Percentiles rank a stretch among this genome's conserved stretches.
phyloP scores from a whole-genome alignment of 257 asterid species.

The Fraxinus anomala region DNA sequence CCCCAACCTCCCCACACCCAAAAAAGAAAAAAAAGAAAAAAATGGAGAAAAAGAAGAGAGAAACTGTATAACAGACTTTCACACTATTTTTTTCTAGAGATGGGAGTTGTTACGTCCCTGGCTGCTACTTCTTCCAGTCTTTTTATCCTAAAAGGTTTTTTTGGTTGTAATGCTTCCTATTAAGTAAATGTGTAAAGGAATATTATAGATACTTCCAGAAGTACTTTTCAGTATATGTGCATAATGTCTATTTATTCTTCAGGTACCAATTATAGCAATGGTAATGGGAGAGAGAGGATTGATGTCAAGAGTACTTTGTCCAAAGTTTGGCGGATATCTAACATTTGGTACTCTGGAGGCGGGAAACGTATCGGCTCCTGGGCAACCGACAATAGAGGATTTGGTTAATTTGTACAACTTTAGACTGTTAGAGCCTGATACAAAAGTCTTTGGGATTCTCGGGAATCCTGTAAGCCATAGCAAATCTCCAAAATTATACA shows the following conservation, averaged over 20 bases:
- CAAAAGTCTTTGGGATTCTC: constrained; percentile 78
- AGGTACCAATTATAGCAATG: constrained; percentile 94
- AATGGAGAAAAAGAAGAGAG: too few species aligned
- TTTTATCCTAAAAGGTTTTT: too few species aligned
- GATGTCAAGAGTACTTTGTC: constrained; percentile 83
- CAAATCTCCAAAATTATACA: constrained; percentile 86
- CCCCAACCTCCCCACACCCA: too few species aligned
- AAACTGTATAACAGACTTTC: too few species aligned
- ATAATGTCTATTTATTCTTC: constrained; percentile 29
- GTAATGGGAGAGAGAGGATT: constrained; percentile 99
- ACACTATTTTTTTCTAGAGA: too few species aligned
- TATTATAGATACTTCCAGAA: constrained; percentile 13
- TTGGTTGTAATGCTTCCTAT: too few species aligned
- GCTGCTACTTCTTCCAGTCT: too few species aligned
- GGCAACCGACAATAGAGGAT: constrained; percentile 91
- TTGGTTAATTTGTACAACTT: constrained; percentile 76
- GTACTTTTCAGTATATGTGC: constrained; percentile 20
- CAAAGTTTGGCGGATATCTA: constrained; percentile 95
- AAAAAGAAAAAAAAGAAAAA: too few species aligned
- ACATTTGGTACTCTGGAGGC: constrained; percentile 87
- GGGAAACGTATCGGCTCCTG: constrained; percentile 95
- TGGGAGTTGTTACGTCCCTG: too few species aligned
- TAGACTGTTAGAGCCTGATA: constrained; percentile 77
- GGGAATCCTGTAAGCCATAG: constrained; percentile 98
- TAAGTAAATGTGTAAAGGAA: too few species aligned